These are phyloP conservation scores for Saprolegnia parasitica DNA, from an alignment of 352 stramenopile species.

Conservation along the genomic window DNA sequence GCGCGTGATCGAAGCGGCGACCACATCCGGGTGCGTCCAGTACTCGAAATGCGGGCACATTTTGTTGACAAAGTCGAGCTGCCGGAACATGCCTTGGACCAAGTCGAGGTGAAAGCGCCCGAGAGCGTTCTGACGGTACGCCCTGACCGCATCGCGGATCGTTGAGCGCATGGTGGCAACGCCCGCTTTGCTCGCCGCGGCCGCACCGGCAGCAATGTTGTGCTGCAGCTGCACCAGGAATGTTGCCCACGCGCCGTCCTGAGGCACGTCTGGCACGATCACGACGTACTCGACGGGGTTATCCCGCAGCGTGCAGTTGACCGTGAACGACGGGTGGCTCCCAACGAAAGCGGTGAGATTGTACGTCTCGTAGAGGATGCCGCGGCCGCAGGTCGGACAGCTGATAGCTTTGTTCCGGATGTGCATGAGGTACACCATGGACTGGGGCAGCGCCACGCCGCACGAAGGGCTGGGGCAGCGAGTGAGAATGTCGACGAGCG, in stretches of 20 bases:
- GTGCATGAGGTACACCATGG: conserved; percentile 22
- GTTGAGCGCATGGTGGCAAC: not conserved
- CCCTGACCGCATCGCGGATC: not conserved
- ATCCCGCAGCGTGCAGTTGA: not conserved
- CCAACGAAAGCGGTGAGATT: not conserved
- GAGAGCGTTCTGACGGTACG: not conserved
- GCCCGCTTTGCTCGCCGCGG: not conserved
- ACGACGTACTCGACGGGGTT: not conserved
- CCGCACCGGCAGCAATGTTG: not conserved
- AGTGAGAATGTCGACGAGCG: not conserved
- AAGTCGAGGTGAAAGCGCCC: conserved; percentile 10
- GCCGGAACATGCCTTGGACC: conserved; percentile 25
- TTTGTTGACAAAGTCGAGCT: conserved; percentile 28
- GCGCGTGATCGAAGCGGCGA: conserved; percentile 8
- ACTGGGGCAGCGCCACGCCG: not conserved
- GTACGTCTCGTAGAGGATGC: conserved; percentile 1
- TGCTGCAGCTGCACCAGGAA: conserved; percentile 2
- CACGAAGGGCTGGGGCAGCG: not conserved
- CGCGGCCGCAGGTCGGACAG: conserved; percentile 1
- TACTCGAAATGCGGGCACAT: conserved; percentile 18
- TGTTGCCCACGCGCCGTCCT: not conserved
- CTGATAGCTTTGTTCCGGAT: not conserved
- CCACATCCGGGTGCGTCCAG: conserved; percentile 19
- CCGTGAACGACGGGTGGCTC: not conserved
- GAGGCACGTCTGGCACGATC: not conserved